These are phyloP conservation scores for Boletellus emodensis DNA, from an alignment of 768 basidiomycete species.

Conservation along the genomic window DNA sequence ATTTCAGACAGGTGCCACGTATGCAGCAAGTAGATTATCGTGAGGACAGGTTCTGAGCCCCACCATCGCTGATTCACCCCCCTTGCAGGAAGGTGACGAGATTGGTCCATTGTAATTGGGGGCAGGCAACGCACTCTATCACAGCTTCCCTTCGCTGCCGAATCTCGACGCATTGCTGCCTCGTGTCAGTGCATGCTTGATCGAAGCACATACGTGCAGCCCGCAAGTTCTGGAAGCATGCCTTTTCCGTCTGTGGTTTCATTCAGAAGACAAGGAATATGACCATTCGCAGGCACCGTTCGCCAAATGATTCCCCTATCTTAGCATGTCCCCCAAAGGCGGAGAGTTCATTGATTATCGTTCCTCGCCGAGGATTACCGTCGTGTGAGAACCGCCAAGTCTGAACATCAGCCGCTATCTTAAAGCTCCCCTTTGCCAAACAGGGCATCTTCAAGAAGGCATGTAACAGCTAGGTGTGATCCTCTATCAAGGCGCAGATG, in stretches of 20 bases:
- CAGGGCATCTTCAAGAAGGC: not conserved
- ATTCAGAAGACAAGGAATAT: constrained; percentile 10
- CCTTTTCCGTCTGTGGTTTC: constrained; percentile 1
- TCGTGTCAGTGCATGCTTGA: constrained; percentile 6
- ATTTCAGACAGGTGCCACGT: too few relatives aligned
- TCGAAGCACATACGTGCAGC: constrained; percentile 5
- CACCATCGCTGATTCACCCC: not conserved
- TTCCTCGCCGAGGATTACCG: constrained; percentile 3
- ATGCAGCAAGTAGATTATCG: too few relatives aligned
- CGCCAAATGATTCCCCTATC: constrained; percentile 18
- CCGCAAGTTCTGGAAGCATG: not conserved
- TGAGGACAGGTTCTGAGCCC: too few relatives aligned
- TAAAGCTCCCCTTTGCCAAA: not conserved
- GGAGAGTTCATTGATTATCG: constrained; percentile 7
- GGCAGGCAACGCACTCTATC: not conserved
- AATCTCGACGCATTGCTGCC: constrained; percentile 8
- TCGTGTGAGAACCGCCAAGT: not conserved
- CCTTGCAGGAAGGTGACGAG: not conserved
- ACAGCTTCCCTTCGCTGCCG: constrained; percentile 11
- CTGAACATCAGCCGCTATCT: not conserved
- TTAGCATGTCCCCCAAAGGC: constrained; percentile 6
- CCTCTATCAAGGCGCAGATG: not conserved
- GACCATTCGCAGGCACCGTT: constrained; percentile 18
- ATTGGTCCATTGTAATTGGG: not conserved
- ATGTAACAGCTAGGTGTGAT: not conserved